Conservation (phyloP, 2,329 filamentous ascomycete species). For the Penicillium concentricum region DNA sequence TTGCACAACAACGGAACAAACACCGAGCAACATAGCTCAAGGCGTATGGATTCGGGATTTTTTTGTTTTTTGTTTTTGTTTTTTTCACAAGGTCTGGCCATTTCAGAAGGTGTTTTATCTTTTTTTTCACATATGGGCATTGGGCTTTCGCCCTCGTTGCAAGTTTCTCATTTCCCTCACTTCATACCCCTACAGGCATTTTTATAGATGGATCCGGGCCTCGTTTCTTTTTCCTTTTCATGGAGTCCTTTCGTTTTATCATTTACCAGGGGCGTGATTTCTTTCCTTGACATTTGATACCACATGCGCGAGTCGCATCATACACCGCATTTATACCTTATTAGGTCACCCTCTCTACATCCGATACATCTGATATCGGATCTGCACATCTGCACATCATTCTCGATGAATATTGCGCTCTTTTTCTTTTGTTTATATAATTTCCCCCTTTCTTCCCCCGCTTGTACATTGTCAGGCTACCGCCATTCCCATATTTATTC, state of each 20-base stretch:
- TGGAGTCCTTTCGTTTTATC: constrained; percentile 25
- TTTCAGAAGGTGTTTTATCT: constrained; percentile 13
- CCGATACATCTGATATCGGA: constrained; percentile 7
- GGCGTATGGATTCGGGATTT: constrained; percentile 34
- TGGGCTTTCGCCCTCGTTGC: constrained; percentile 21
- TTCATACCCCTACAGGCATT: constrained; percentile 42
- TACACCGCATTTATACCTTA: constrained; percentile 22
- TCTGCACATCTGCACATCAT: constrained; percentile 9
- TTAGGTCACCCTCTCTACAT: constrained; percentile 8
- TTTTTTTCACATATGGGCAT: constrained; percentile 24
- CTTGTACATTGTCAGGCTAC: constrained; percentile 27
- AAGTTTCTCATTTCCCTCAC: constrained; percentile 21
- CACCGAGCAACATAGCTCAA: constrained; percentile 22
- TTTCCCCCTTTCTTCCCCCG: neutral
- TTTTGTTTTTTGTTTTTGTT: constrained; percentile 21
- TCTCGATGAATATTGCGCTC: constrained; percentile 20
- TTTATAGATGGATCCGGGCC: constrained; percentile 38
- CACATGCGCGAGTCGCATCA: constrained; percentile 35
- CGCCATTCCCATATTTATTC: constrained; percentile 8
- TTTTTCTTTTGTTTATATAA: constrained; percentile 25
- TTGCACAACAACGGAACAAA: constrained; percentile 22
- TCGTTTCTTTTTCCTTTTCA: constrained; percentile 31
- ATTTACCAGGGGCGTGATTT: constrained; percentile 16
- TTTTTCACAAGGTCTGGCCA: constrained; percentile 22
- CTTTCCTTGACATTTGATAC: constrained; percentile 31